Base-by-base conservation (phyloP, 2,329 filamentous ascomycete species). In the Metarhizium humberi region DNA sequence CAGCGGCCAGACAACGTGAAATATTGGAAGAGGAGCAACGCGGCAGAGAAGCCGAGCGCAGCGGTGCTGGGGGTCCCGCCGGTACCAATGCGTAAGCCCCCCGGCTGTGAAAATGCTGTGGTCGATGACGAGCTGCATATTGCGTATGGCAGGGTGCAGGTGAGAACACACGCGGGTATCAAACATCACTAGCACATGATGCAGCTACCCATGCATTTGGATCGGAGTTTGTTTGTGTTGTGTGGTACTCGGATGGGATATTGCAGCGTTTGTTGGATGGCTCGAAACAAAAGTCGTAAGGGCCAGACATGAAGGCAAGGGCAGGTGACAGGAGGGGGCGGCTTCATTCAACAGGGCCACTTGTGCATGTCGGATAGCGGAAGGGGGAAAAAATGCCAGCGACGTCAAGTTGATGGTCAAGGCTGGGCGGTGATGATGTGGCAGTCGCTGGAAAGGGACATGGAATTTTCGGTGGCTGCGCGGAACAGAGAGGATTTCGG, bases 1-100 rank as follows among this genome's bases (percentile, higher is more conserved):
- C 80, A 38, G 80, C 82, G 13, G 80, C 83, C 46, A 77, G 79
- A 57, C 71, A 80, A 61, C 75, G 83, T 57, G 86, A 90, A 72
- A 67, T 77, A 29, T 64, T 86, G 53, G 84, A 86, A 66, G 80
- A 79, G 63, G 77, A 81, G 65, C 79, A 84, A 68, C 71, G 73
- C 42, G 62, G 63, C 47, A 76, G 73, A 63, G 78, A 81, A 62
- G 75, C 71, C 43, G 68, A 68, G 56, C 64, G 71, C 14, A 51
- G 36, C 3, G 51, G 4, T 16, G 36, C 36, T 6, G 45, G 45
- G 20, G 14, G 4, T 30, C 25, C 13, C 10, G 13, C 25, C 13
- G 45, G 45, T 30, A 30, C 20, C 45, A 48, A 18, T 48, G 25
- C 45, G 45, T 48, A 48, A 38, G 49, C 42, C n/a, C n/a, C 6